phyloP scores from a whole-genome alignment of 768 basidiomycete genomes.

The Trametes cinnabarina region DNA sequence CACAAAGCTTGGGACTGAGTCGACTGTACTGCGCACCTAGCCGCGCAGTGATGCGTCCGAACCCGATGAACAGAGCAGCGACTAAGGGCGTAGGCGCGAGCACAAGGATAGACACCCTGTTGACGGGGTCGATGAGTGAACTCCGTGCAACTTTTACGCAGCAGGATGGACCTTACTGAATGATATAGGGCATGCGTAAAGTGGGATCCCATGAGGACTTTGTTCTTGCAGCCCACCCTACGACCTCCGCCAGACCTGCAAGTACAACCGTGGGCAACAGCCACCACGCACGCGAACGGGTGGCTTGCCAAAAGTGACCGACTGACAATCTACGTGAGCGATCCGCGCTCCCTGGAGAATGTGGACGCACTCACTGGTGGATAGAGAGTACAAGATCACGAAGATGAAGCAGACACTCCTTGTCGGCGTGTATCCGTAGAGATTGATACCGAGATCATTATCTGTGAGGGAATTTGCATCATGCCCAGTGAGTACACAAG shows the following conservation, averaged over 20 bases:
- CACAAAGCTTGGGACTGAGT: constrained; percentile 35
- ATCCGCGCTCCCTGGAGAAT: too few relatives aligned
- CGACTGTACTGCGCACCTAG: constrained; percentile 52
- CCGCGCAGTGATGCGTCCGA: constrained; percentile 43
- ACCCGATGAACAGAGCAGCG: constrained; percentile 55
- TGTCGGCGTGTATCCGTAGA: constrained; percentile 17
- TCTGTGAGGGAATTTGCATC: not conserved
- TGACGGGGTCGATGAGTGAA: not conserved
- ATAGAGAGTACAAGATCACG: constrained; percentile 5
- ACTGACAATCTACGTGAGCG: not conserved
- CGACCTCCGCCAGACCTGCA: constrained; percentile 13
- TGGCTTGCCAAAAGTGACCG: constrained; percentile 8
- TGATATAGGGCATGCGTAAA: constrained; percentile 7
- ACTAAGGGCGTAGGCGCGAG: constrained; percentile 50
- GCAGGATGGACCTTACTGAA: constrained; percentile 14
- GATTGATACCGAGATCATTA: not conserved
- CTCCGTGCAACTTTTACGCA: constrained; percentile 21
- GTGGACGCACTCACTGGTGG: constrained; percentile 6
- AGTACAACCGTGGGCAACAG: constrained; percentile 13
- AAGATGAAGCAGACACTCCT: constrained; percentile 15
- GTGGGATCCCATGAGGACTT: constrained; percentile 12
- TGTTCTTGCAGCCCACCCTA: constrained; percentile 18
- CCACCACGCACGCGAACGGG: constrained; percentile 15
- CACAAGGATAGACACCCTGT: constrained; percentile 14
- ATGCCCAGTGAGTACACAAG: too few relatives aligned